Conservation (phyloP, 805 yeast species). For the Zygoascus flipseniorum region DNA sequence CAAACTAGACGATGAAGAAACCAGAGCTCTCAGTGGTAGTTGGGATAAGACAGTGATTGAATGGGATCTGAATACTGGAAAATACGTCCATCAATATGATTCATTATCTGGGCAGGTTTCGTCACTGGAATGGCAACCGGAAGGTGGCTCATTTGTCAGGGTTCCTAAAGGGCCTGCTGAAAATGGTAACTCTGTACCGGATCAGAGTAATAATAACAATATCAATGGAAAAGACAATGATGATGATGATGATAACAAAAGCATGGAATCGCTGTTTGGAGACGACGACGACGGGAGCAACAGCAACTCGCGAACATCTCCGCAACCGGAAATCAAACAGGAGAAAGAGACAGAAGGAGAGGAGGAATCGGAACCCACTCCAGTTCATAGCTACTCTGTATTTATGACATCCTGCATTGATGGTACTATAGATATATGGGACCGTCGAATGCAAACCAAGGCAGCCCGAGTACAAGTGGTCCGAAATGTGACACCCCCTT, state of each 20-base stretch:
- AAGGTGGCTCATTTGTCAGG: slow-evolving; percentile 21
- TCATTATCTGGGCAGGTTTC: slow-evolving; percentile 75
- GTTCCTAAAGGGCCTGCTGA: slow-evolving; percentile 16
- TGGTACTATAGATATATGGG: slow-evolving; percentile 81
- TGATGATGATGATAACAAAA: slow-evolving; percentile 19
- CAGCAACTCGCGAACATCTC: neutral
- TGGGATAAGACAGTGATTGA: slow-evolving; percentile 79
- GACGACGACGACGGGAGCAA: slow-evolving; percentile 39
- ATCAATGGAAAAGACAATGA: slow-evolving; percentile 18
- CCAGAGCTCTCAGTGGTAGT: slow-evolving; percentile 64
- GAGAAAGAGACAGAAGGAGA: slow-evolving; percentile 3
- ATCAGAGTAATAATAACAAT: slow-evolving; percentile 8
- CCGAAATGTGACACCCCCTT: slow-evolving; percentile 65
- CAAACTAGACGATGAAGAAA: slow-evolving; percentile 52
- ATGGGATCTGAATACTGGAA: slow-evolving; percentile 84
- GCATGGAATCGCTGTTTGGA: slow-evolving; percentile 52
- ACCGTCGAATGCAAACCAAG: slow-evolving; percentile 41
- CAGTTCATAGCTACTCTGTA: slow-evolving; percentile 25
- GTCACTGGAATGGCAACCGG: slow-evolving; percentile 49
- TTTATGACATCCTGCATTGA: slow-evolving; percentile 78
- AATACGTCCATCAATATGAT: slow-evolving; percentile 37
- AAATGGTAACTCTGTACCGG: slow-evolving; percentile 4
- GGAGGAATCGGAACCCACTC: neutral
- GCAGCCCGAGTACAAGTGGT: slow-evolving; percentile 48
- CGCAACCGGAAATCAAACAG: slow-evolving; percentile 4